Evolutionary conservation across 495 filamentous ascomycete genomes (phyloP), one percentile per base, ranked within the genome.

Genomic region (Corynascus novoguineensis): DNA sequence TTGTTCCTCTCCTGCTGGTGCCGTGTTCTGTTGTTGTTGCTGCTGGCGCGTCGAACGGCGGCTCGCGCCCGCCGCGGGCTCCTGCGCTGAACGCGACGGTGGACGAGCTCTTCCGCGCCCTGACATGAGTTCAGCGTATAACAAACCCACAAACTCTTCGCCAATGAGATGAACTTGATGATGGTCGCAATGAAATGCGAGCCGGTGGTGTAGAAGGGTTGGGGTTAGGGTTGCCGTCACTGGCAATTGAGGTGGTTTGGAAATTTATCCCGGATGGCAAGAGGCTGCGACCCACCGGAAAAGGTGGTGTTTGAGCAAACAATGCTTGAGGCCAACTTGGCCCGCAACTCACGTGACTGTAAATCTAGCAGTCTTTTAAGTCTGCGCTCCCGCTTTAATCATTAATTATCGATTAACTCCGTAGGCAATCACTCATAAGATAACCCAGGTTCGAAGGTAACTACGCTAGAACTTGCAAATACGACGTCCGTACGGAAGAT

Each of bases 191-290:
- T 22, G 47, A 48, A 4, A 42, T 17, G 38, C 46, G 40, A 22
- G 12, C n/a, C 2, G 17, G 42, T 29, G 40, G 38, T 34, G 31
- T 48, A 62, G 53, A 66, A 68, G 67, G 67, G 67, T 70, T 70
- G 44, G 67, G 67, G 67, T 70, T 70, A 68, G 67, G 65, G 65
- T 70, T 66, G 47, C 34, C 17, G 15, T 29, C 12, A 21, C 34
- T 32, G 35, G 32, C 53, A 58, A 57, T 44, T 55, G 60, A 55
- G 34, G 60, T 59, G 63, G 64, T 67, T 67, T 60, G 60, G 58
- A 59, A 58, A 56, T 62, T 59, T 57, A 35, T 38, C 37, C 21
- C 37, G 17, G n/a, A 8, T 19, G 19, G 55, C 17, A 49, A 51
- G 17, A 51, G 25, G 47, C 15, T 28, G 29, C 27, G 45, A 53